A percentile compares a stretch with the other conserved stretches of the same genome.
Conservation (phyloP, 306 rosid species). For the Cicer judaicum region DNA sequence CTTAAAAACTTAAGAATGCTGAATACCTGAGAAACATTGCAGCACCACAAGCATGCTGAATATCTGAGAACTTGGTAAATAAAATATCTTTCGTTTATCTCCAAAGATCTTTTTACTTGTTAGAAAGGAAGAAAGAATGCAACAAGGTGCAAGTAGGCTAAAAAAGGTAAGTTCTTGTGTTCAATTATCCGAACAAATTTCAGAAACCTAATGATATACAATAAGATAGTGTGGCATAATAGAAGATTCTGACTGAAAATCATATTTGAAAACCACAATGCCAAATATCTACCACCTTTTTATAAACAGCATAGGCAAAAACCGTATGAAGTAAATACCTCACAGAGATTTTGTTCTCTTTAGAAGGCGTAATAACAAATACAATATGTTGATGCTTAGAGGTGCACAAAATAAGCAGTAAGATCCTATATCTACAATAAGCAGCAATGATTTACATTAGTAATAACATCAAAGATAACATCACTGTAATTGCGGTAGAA, state of each 20-base stretch:
- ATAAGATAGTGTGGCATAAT: background rate
- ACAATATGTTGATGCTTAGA: slow-evolving; percentile 45
- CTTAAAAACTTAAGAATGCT: slow-evolving; percentile 9
- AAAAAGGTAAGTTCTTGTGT: background rate
- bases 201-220: background rate
- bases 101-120: background rate
- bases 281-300: slow-evolving; percentile 44
- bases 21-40: background rate
- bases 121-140: background rate
- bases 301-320: slow-evolving; percentile 51
- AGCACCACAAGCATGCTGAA: slow-evolving; percentile 13
- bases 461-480: too few species aligned
- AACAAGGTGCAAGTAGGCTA: background rate
- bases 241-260: background rate
- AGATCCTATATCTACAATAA: slow-evolving; percentile 42
- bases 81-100: slow-evolving; percentile 16
- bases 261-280: slow-evolving; percentile 41
- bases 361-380: slow-evolving; percentile 62
- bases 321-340: slow-evolving; percentile 57
- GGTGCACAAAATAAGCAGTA: too few species aligned
- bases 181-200: background rate
- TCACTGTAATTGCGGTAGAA: background rate
- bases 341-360: slow-evolving; percentile 65
- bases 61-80: background rate
- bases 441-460: slow-evolving; percentile 61